A percentile compares a stretch with the other conserved stretches of the same genome.
Conservation (phyloP, 768 basidiomycete genomes). For the Russula foetens region DNA sequence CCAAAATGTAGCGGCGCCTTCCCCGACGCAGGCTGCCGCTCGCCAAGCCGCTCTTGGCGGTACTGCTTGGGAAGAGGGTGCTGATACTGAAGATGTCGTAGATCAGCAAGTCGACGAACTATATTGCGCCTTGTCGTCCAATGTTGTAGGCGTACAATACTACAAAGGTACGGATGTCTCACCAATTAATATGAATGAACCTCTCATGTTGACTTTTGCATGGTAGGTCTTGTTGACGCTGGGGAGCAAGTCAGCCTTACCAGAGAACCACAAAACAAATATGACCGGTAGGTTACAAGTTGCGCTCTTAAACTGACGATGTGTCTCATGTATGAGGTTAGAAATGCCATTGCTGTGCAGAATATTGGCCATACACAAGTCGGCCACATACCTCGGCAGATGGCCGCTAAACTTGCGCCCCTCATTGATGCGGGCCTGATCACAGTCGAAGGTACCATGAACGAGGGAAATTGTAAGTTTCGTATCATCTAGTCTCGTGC, state of each 20-base stretch:
- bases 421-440: constrained; percentile 57
- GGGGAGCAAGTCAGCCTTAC: constrained; percentile 69
- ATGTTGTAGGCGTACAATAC: constrained; percentile 79
- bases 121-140: constrained; percentile 49
- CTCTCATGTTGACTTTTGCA: neutral
- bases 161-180: constrained; percentile 46
- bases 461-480: constrained; percentile 57
- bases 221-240: constrained; percentile 61
- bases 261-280: constrained; percentile 57
- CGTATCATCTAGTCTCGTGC: neutral
- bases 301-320: neutral
- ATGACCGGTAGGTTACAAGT: constrained; percentile 45
- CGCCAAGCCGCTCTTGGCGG: constrained; percentile 9
- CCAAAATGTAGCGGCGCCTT: neutral
- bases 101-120: constrained; percentile 47
- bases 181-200: neutral
- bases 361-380: constrained; percentile 73
- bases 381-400: constrained; percentile 63
- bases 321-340: constrained; percentile 22
- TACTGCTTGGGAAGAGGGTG: constrained; percentile 19
- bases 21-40: constrained; percentile 20
- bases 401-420: constrained; percentile 55
- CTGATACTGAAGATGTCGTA: constrained; percentile 9
- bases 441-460: constrained; percentile 64
- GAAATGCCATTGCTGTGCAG: constrained; percentile 74